These are phyloP conservation scores for Talaromyces rugulosus DNA, from an alignment of 2,329 filamentous ascomycete genomes.

Conservation along the genomic window DNA sequence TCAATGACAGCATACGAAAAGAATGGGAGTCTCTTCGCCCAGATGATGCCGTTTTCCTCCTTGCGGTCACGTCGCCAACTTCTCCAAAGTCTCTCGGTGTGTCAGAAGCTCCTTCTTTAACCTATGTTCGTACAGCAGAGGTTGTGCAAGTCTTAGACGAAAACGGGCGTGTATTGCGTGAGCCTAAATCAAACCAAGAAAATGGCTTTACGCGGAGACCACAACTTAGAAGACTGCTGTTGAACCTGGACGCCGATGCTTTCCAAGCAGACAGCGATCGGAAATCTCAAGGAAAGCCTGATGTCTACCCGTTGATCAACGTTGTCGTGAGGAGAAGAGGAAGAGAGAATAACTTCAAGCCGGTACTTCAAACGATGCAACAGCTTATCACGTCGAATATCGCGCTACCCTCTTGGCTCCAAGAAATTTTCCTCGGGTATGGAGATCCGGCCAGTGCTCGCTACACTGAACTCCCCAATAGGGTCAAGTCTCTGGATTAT, in stretches of 20 bases:
- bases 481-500: slow-evolving; percentile 76
- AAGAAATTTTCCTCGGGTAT: slow-evolving; percentile 96
- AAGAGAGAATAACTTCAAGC: slow-evolving; percentile 95
- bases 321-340: slow-evolving; percentile 76
- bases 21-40: slow-evolving; percentile 88
- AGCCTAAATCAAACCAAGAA: slow-evolving; percentile 48
- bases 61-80: slow-evolving; percentile 61
- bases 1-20: slow-evolving; percentile 69
- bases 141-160: slow-evolving; percentile 84
- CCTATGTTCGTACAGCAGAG: slow-evolving; percentile 73
- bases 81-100: slow-evolving; percentile 1
- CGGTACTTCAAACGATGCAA: slow-evolving; percentile 86
- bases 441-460: slow-evolving; percentile 85
- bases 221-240: slow-evolving; percentile 64
- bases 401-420: slow-evolving; percentile 83
- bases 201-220: slow-evolving; percentile 60
- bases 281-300: slow-evolving; percentile 61
- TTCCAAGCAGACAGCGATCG: slow-evolving; percentile 73
- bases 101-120: slow-evolving; percentile 38
- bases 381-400: slow-evolving; percentile 80
- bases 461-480: slow-evolving; percentile 76
- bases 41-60: slow-evolving; percentile 85
- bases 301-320: slow-evolving; percentile 82
- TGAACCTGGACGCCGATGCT: slow-evolving; percentile 73
- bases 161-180: slow-evolving; percentile 68